Evolutionary conservation across 257 asterid species (phyloP), one percentile per base, ranked within the genome.

Genomic region (Oldenlandia corymbosa): DNA sequence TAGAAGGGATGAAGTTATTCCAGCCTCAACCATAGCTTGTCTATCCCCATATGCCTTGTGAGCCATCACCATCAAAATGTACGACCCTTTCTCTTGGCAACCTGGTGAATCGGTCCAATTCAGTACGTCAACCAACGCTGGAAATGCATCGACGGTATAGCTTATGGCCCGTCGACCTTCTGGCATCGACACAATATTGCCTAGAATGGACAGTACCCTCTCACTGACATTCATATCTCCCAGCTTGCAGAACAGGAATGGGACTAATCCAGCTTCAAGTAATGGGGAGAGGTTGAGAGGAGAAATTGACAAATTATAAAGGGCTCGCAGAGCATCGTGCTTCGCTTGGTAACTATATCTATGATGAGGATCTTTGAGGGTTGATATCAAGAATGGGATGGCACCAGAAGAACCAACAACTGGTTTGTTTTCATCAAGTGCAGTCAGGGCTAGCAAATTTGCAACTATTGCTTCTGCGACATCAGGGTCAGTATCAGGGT

Each of bases 51-150:
- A 84, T 16, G 88, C 78, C 69, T 85, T 90, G 83, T 85, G 93
- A 60, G 95, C 96, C 95, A 90, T 84, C 80, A 90, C 95, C 96
- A 88, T 90, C 31, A 90, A 80, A n/a, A 90, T 81, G 34, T 88
- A 90, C 1, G 83, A 76, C 10, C 82, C 89, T 65, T 85, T 90
- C 78, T 90, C 97, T 61, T 90, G 97, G 88, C 96, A 90, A 3
- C 76, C 91, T 0, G 88, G 91, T 1, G 96, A 81, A 61, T 90
- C 97, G 0, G 80, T 75, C 97, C 97, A 90, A 62, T 78, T 78
- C 73, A 90, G 63, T 17, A 83, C 82, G 46, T 90, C 96, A 16
- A 90, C 70, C 16, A 90, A 74, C 17, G 76, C 55, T 0, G 91
- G 80, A 67, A 90, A 79, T 0, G 81, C 85, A 64, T 90, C 95